Conservation (phyloP, 768 basidiomycete species). For the Cyathus striatus region DNA sequence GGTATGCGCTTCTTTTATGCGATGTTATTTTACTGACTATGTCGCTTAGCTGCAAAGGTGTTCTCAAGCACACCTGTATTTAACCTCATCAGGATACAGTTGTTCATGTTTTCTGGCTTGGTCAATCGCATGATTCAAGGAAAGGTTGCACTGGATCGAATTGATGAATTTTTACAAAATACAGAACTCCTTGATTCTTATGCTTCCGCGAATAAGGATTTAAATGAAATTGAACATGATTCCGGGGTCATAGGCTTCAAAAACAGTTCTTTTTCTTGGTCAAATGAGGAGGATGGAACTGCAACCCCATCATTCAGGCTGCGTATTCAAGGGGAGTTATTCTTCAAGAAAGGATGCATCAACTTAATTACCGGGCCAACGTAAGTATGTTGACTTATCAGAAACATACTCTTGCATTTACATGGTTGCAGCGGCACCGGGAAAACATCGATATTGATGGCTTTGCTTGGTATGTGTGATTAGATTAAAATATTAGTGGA, state of each 20-base stretch:
- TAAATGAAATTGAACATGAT: slow-evolving; percentile 11
- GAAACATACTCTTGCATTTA: neutral
- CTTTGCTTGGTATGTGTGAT: slow-evolving; percentile 33
- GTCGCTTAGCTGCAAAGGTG: slow-evolving; percentile 28
- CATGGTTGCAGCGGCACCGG: slow-evolving; percentile 42
- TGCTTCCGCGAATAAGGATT: slow-evolving; percentile 19
- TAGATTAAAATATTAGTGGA: neutral
- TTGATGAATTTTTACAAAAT: slow-evolving; percentile 34
- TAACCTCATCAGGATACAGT: slow-evolving; percentile 49
- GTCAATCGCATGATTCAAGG: slow-evolving; percentile 27
- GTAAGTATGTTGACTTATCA: slow-evolving; percentile 13
- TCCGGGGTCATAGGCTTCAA: slow-evolving; percentile 44
- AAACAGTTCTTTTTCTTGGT: slow-evolving; percentile 55
- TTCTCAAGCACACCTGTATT: slow-evolving; percentile 59
- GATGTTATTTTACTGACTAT: neutral
- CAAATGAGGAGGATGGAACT: slow-evolving; percentile 24
- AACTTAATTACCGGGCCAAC: slow-evolving; percentile 59
- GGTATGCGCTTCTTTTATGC: neutral
- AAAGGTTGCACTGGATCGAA: slow-evolving; percentile 62
- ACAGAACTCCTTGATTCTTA: slow-evolving; percentile 46
- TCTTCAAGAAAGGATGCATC: slow-evolving; percentile 46
- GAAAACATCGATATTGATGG: slow-evolving; percentile 61
- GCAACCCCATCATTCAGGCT: slow-evolving; percentile 50
- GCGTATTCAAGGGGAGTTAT: slow-evolving; percentile 44
- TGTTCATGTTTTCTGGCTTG: slow-evolving; percentile 28